Evolutionary conservation across 805 yeast genomes (phyloP).

Genomic region (Blastobotrys terrestris): DNA sequence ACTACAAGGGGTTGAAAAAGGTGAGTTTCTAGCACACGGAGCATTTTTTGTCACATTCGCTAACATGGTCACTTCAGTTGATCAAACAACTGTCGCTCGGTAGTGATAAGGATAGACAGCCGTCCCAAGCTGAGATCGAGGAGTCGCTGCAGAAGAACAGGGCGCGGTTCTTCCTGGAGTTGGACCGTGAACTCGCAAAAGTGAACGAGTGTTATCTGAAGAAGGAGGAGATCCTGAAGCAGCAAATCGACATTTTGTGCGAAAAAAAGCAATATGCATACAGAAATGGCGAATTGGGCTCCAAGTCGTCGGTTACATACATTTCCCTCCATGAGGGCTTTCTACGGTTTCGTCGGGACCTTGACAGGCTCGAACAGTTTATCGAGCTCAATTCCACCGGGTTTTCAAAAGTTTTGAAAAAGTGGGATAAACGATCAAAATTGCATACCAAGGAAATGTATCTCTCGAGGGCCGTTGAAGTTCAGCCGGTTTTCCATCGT

Average conservation of each 20-base stretch:
- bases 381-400: conserved; percentile 94
- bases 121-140: conserved; percentile 34
- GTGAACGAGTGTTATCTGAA: conserved; percentile 89
- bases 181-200: conserved; percentile 92
- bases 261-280: conserved; percentile 58
- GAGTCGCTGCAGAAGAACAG: conserved; percentile 76
- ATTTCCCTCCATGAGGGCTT: conserved; percentile 82
- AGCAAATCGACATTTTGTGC: conserved; percentile 68
- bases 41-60: too few species aligned
- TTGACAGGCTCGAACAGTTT: conserved; percentile 84
- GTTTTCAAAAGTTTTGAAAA: conserved; percentile 88
- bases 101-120: conserved; percentile 41
- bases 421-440: conserved; percentile 96
- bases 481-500: conserved; percentile 93
- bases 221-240: conserved; percentile 80
- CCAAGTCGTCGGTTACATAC: conserved; percentile 67
- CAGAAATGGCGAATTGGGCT: conserved; percentile 39
- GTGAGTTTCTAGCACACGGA: conserved; percentile 19
- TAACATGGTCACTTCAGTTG: conserved; percentile 32
- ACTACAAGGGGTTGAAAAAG: conserved; percentile 89
- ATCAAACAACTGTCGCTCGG: conserved; percentile 56
- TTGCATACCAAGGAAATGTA: conserved; percentile 91
- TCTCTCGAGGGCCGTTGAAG: conserved; percentile 85
- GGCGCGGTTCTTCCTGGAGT: conserved; percentile 77
- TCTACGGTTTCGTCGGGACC: conserved; percentile 81